phyloP scores from a whole-genome alignment of 2,329 filamentous ascomycete species.

The Ascosphaera acerosa region DNA sequence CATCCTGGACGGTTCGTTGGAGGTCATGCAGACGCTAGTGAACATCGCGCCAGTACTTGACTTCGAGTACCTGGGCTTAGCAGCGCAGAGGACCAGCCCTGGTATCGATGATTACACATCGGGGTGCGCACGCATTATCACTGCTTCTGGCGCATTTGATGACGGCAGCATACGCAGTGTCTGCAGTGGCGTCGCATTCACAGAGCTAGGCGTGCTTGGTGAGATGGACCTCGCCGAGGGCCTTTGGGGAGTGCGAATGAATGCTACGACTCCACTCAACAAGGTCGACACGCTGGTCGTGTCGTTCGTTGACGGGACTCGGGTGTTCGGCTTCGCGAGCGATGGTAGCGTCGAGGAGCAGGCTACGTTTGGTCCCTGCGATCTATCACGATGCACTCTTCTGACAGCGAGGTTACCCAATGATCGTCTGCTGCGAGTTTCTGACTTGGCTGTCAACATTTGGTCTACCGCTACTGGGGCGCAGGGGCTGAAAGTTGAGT shows the following conservation, averaged over 20 bases:
- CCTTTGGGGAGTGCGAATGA: constrained; percentile 41
- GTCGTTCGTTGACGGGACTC: constrained; percentile 61
- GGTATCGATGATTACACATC: constrained; percentile 81
- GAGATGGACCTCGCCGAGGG: constrained; percentile 51
- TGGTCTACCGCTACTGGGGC: constrained; percentile 20
- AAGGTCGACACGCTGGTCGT: constrained; percentile 44
- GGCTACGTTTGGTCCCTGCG: constrained; percentile 45
- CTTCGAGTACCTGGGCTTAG: constrained; percentile 91
- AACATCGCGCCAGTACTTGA: constrained; percentile 87
- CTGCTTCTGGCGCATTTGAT: constrained; percentile 70
- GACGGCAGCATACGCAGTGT: constrained; percentile 78
- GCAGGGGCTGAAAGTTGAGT: neutral
- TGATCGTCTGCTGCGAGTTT: constrained; percentile 50
- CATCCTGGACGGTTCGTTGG: constrained; percentile 33
- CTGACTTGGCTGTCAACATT: constrained; percentile 25
- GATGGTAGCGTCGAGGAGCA: constrained; percentile 69
- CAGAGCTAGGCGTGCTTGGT: constrained; percentile 59
- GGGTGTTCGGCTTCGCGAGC: constrained; percentile 50
- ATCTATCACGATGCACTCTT: constrained; percentile 45
- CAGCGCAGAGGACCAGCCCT: constrained; percentile 51
- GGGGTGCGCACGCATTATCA: constrained; percentile 78
- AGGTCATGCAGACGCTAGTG: constrained; percentile 45
- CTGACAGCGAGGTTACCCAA: constrained; percentile 38
- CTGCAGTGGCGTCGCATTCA: constrained; percentile 74
- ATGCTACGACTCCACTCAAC: constrained; percentile 17